Evolutionary conservation across 805 yeast genomes (phyloP).

Genomic region (Kuraishia molischiana): DNA sequence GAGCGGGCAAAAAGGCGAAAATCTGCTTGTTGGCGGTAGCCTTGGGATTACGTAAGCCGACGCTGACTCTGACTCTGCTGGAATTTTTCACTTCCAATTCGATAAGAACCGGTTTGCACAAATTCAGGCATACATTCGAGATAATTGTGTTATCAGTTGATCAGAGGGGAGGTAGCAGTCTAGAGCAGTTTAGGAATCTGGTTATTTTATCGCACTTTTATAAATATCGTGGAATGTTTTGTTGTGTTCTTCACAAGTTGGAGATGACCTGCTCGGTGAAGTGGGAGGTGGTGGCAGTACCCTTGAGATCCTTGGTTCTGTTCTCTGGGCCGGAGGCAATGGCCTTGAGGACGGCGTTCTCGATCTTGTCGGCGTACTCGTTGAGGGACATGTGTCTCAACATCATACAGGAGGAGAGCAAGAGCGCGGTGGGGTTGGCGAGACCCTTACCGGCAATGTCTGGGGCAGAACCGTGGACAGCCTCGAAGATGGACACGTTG

Average conservation of each 20-base stretch:
- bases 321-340: constrained; percentile 93
- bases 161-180: neutral
- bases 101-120: too few relatives aligned
- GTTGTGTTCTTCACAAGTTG: constrained; percentile 53
- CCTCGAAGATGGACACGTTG: constrained; percentile 96
- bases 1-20: too few relatives aligned
- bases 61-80: too few relatives aligned
- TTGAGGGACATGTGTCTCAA: constrained; percentile 94
- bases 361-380: constrained; percentile 74
- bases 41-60: too few relatives aligned
- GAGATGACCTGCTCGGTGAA: constrained; percentile 88
- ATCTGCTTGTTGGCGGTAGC: too few relatives aligned
- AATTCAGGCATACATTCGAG: too few relatives aligned
- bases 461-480: constrained; percentile 99
- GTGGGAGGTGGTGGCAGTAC: constrained; percentile 78
- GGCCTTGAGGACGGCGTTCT: constrained; percentile 77
- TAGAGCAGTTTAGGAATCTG: neutral
- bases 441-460: constrained; percentile 98
- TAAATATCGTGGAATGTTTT: neutral
- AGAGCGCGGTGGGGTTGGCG: constrained; percentile 97
- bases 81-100: too few relatives aligned
- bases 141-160: neutral
- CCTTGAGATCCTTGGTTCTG: constrained; percentile 95
- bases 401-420: constrained; percentile 97
- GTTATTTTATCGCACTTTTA: neutral